Base-by-base conservation (phyloP, 768 basidiomycete species). In the Phanerochaete sordida region DNA sequence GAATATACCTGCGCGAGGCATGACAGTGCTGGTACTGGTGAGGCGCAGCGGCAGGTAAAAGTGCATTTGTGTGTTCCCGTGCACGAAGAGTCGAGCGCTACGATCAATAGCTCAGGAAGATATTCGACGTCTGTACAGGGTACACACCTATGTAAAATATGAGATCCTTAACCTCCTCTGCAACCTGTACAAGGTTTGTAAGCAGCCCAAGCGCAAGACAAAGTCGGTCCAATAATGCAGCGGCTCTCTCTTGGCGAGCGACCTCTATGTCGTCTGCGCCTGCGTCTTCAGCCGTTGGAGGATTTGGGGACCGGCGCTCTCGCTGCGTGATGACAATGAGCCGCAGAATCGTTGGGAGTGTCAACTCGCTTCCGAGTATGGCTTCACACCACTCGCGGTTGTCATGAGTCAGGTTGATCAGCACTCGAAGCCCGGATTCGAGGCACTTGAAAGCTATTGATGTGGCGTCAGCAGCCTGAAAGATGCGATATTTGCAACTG, bases 181-280 rank as follows among this genome's bases (percentile, higher is more conserved):
- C 74, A 5, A 75, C 75, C 66, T 91, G 88, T 0, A 90, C 83
- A 45, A 93, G 74, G 70, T 92, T 93, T 55, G 90, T 90, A 43
- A 93, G 74, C 11, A 93, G 74, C 1, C 86, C 91, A 5, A 93
- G 79, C 6, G 85, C 81, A 27, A 93, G 84, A 69, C 90, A 93
- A 4, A 91, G 74, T 33, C 81, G 77, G 68, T 93, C 92, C n/a
- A 90, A 75, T 3, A 79, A 73, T 39, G 81, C 76, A 4, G 78
- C 74, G 0, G 72, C 66, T 16, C 65, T 61, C 24, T 74, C 71
- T 23, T 65, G 64, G 2, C 65, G 65, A 8, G 65, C 68, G 15
- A 62, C 65, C 30, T 55, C 64, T 23, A 66, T 63, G 6, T 50
- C 54, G 47, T 59, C 59, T 8, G 60, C 61, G 30, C 63, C 64